A percentile compares a stretch with the other conserved stretches of the same genome.
Evolutionary conservation across 2,329 filamentous ascomycete genomes (phyloP).

Genomic region (Aspergillus aculeatinus): DNA sequence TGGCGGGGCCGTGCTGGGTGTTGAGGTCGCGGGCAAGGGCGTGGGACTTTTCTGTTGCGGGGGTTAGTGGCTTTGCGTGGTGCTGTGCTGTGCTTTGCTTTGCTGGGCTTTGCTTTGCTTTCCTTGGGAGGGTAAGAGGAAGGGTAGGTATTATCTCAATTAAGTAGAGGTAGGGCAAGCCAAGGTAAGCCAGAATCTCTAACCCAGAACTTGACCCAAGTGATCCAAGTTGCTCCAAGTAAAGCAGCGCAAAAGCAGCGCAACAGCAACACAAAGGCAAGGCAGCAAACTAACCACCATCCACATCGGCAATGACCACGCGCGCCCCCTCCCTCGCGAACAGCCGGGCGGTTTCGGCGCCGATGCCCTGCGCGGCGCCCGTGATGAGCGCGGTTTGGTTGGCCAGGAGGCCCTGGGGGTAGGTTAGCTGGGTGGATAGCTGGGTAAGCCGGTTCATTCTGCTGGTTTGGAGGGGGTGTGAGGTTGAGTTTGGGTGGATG

Average conservation of each 20-base stretch:
- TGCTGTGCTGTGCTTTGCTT: neutral
- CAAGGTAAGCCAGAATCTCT: no score
- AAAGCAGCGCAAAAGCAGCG: no score
- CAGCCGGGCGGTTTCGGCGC: slow-evolving; percentile 75
- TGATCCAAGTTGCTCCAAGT: no score
- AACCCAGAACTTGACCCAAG: no score
- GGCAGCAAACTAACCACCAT: slow-evolving; percentile 55
- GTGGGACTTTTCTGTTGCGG: slow-evolving; percentile 61
- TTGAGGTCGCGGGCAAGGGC: slow-evolving; percentile 71
- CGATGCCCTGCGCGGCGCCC: slow-evolving; percentile 82
- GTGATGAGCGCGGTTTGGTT: slow-evolving; percentile 87
- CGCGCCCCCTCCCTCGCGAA: slow-evolving; percentile 88
- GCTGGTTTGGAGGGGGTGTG: slow-evolving; percentile 2
- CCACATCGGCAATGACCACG: slow-evolving; percentile 81
- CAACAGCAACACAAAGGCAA: neutral
- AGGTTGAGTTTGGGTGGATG: neutral
- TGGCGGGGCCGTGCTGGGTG: slow-evolving; percentile 53
- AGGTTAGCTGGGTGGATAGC: slow-evolving; percentile 77
- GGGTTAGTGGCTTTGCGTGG: neutral
- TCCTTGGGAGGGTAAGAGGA: no score
- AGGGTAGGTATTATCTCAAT: no score
- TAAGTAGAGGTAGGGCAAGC: neutral
- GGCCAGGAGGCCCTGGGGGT: slow-evolving; percentile 72
- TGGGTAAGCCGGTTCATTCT: slow-evolving; percentile 62
- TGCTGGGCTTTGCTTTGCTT: no score